Base-by-base conservation (phyloP, 1,284 basidiomycete species). In the Pseudozyma hubeiensis region DNA sequence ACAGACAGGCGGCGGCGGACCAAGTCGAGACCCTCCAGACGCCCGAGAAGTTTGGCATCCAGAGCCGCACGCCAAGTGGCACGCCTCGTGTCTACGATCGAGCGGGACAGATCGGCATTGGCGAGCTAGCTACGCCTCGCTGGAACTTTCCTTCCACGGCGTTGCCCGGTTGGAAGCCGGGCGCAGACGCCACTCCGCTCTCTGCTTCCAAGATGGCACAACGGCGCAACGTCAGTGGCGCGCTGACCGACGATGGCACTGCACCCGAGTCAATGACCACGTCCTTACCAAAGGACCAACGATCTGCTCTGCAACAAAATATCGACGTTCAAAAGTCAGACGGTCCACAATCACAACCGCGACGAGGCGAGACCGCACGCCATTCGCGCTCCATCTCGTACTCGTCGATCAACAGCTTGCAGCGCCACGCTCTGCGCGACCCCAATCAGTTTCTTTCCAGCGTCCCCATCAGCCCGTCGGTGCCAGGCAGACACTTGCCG, bases 41-140 rank as follows among this genome's bases (percentile, higher is more conserved):
- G 8, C 78, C 76, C 3, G 61, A 78, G n/a, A 67, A 74, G 35
- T 54, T 19, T 55, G 47, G 56, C 53, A n/a, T 60, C 0, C 64
- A 65, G 41, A 59, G 45, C 14, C 64, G 63, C 10, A 50, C 51
- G 5, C 63, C 71, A 4, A 50, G 64, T 46, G 54, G 45, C 10
- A 63, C 68, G 37, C 67, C 73, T 53, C 53, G 64, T 35, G 51
- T 75, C 30, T 72, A 91, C 73, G 95, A 99, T 86, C 88, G 96
- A 58, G 89, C 90, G 16, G 92, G 90, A 29, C 89, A 98, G 43
- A 90, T 98, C 56, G 96, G 96, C 19, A 92, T 98, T 10, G 96
- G 96, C 40, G 96, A 98, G 86, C 89, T 98, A n/a, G 88, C 94
- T 7, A 98, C 96, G n/a, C 96, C 96, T 40, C 89, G 94, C 71